Evolutionary conservation across 2,329 filamentous ascomycete genomes (phyloP).

Genomic region (Cordyceps fumosorosea): DNA sequence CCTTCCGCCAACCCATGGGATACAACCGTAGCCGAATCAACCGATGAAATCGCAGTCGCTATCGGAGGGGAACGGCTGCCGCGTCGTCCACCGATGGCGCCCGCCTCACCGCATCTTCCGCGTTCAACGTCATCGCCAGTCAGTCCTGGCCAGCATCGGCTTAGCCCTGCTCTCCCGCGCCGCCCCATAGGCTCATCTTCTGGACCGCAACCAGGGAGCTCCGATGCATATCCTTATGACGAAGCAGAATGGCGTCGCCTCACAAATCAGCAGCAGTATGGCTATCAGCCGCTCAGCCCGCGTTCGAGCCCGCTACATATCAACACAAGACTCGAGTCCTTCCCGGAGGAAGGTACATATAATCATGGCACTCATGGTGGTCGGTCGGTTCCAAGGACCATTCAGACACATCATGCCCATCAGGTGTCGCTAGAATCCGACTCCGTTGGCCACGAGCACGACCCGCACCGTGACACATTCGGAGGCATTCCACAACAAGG

Average conservation of each 20-base stretch:
- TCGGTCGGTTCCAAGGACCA: background rate
- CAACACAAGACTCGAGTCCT: background rate
- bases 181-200: background rate
- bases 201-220: background rate
- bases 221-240: background rate
- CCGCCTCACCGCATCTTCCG: conserved; percentile 2
- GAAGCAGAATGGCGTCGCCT: conserved; percentile 11
- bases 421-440: conserved; percentile 9
- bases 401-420: background rate
- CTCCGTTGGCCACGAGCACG: background rate
- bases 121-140: conserved; percentile 14
- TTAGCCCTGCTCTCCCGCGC: background rate
- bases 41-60: conserved; percentile 10
- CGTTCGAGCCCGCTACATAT: background rate
- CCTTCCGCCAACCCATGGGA: conserved; percentile 40
- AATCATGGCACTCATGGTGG: background rate
- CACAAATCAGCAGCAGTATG: conserved; percentile 3
- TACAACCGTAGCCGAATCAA: conserved; percentile 20
- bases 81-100: conserved; percentile 15
- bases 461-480: conserved; percentile 3
- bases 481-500: background rate
- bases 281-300: background rate
- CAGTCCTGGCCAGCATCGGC: background rate
- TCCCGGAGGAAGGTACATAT: background rate
- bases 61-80: conserved; percentile 5